Evolutionary conservation across 352 stramenopile genomes (phyloP).

Genomic region (Pythium angustatum): DNA sequence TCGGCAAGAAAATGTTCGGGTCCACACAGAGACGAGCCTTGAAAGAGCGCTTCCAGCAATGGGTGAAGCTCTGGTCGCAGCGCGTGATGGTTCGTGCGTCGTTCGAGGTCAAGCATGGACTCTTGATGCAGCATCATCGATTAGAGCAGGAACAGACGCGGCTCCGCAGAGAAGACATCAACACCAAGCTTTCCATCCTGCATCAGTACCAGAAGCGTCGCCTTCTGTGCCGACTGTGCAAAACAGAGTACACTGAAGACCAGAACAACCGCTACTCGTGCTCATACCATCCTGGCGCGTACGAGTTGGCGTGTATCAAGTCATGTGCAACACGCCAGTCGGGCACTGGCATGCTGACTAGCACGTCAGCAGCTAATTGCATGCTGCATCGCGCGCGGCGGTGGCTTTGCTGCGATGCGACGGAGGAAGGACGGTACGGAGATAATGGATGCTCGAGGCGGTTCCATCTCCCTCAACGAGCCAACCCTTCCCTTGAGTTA

Average conservation of each 20-base stretch:
- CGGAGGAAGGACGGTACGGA: conserved; percentile 63
- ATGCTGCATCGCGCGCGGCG: conserved; percentile 74
- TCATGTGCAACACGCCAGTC: conserved; percentile 49
- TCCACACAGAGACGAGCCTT: conserved; percentile 35
- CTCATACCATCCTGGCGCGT: conserved; percentile 57
- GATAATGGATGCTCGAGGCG: conserved; percentile 57
- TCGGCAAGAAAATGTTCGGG: conserved; percentile 60
- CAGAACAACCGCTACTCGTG: conserved; percentile 73
- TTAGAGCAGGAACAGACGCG: conserved; percentile 31
- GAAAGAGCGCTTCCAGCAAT: conserved; percentile 58
- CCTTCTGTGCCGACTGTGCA: conserved; percentile 63
- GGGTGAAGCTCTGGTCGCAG: conserved; percentile 60
- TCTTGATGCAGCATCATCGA: conserved; percentile 56
- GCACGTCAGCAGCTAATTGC: conserved; percentile 32
- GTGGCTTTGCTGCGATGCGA: conserved; percentile 79
- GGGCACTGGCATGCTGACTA: background rate
- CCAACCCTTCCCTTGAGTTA: conserved; percentile 42
- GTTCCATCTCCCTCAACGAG: conserved; percentile 58
- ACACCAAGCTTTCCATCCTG: conserved; percentile 49
- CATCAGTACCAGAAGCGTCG: conserved; percentile 59
- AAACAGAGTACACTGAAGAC: conserved; percentile 64
- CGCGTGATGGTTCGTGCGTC: conserved; percentile 52
- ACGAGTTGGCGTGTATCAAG: conserved; percentile 63
- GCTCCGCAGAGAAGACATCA: conserved; percentile 12
- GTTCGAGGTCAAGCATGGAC: conserved; percentile 67